Percentiles rank a stretch among this genome's conserved stretches.
phyloP scores from a whole-genome alignment of 306 rosid species.

The Pyrus pyrifolia region DNA sequence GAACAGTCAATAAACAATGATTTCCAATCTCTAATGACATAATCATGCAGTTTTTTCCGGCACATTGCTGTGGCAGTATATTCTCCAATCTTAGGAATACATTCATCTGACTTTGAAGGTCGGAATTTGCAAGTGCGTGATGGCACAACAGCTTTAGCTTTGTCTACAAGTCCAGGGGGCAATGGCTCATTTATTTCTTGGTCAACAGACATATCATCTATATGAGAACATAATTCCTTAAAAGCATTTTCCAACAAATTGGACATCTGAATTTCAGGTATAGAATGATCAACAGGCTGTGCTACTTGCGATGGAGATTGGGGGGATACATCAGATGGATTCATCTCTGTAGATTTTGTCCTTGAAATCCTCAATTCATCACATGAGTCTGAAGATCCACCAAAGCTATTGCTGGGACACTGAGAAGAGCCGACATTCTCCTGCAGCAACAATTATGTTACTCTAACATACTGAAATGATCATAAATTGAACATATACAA shows the following conservation, averaged over 20 bases:
- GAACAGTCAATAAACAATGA: slow-evolving; percentile 30
- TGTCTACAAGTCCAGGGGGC: slow-evolving; percentile 59
- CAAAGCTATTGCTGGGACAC: slow-evolving; percentile 3
- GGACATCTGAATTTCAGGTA: slow-evolving; percentile 35
- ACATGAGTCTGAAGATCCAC: slow-evolving; percentile 22
- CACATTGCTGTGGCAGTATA: slow-evolving; percentile 68
- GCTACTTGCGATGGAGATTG: slow-evolving; percentile 13
- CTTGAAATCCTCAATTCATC: slow-evolving; percentile 22
- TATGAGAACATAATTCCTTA: slow-evolving; percentile 38
- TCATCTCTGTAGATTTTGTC: slow-evolving; percentile 13
- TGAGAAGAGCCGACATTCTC: slow-evolving; percentile 17
- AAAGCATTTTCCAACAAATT: slow-evolving; percentile 47
- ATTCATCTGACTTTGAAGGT: slow-evolving; percentile 45
- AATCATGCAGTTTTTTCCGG: slow-evolving; percentile 75
- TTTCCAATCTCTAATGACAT: slow-evolving; percentile 61
- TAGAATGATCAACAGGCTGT: slow-evolving; percentile 20
- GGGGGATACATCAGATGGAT: slow-evolving; percentile 12
- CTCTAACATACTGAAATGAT: slow-evolving; percentile 2
- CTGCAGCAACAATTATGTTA: slow-evolving; percentile 42
- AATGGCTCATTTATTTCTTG: slow-evolving; percentile 48
- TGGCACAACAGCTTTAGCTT: slow-evolving; percentile 20
- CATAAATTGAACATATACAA: neutral
- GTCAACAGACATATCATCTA: slow-evolving; percentile 26
- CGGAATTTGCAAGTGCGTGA: slow-evolving; percentile 35
- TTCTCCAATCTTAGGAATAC: slow-evolving; percentile 60